These are phyloP conservation scores for Trichothecium sympodiale DNA, from an alignment of 2,329 filamentous ascomycete genomes.

Conservation along the genomic window DNA sequence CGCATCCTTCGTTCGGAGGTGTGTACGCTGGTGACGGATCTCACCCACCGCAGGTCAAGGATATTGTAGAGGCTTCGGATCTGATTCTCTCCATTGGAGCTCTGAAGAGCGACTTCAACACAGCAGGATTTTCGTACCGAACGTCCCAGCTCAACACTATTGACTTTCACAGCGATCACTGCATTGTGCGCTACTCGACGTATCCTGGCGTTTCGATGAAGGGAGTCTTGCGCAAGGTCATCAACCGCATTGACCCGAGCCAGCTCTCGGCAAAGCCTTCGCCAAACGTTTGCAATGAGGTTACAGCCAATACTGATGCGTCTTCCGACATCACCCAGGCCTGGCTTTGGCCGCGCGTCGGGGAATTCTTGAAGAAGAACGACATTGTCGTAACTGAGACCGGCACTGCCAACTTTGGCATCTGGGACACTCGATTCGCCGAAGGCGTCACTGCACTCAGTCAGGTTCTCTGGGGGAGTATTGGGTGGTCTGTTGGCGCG, in stretches of 20 bases:
- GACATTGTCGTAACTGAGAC: slow-evolving; percentile 83
- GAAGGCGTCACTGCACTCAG: slow-evolving; percentile 66
- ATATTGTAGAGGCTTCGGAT: slow-evolving; percentile 57
- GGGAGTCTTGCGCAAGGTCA: slow-evolving; percentile 63
- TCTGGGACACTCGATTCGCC: slow-evolving; percentile 77
- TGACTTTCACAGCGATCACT: slow-evolving; percentile 66
- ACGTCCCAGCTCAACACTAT: slow-evolving; percentile 69
- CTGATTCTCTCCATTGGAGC: slow-evolving; percentile 60
- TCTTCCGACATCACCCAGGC: slow-evolving; percentile 49
- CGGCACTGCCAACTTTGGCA: slow-evolving; percentile 79
- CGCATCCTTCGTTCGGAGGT: slow-evolving; percentile 64
- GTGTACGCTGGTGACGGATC: slow-evolving; percentile 77
- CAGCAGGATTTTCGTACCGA: slow-evolving; percentile 70
- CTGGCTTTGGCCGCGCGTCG: slow-evolving; percentile 69
- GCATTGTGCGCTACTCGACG: slow-evolving; percentile 65
- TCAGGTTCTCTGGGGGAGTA: slow-evolving; percentile 64
- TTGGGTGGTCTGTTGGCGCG: slow-evolving; percentile 49
- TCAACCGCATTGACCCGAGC: slow-evolving; percentile 43
- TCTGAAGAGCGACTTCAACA: slow-evolving; percentile 69
- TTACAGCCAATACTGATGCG: slow-evolving; percentile 26
- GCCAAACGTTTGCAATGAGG: slow-evolving; percentile 42
- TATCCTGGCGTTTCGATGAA: slow-evolving; percentile 72
- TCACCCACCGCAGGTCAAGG: slow-evolving; percentile 47
- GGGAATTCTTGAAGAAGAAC: slow-evolving; percentile 57
- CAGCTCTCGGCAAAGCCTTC: slow-evolving; percentile 45